Base-by-base conservation (phyloP, 2,329 filamentous ascomycete genomes). In the Penicillium sp. region DNA sequence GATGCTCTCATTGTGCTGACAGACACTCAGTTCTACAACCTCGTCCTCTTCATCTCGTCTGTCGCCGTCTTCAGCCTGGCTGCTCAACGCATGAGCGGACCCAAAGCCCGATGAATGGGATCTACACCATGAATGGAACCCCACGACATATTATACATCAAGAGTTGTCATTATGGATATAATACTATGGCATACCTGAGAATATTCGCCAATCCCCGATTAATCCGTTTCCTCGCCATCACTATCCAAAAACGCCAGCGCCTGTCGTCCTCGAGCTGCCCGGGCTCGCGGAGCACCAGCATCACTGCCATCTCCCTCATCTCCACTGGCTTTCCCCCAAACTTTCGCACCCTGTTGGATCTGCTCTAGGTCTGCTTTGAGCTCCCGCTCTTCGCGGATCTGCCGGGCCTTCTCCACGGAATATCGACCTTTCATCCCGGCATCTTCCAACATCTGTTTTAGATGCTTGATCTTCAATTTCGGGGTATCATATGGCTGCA, bases 11-110 rank as follows among this genome's bases (percentile, higher is more conserved):
- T 24, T 26, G 12, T 40, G 8, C 36, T 40, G 8, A 6, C n/a
- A 7, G 7, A 13, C 12, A 18, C 15, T 13, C 42, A 73, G 94
- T 99, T 99, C 72, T 99, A 99, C 76, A 97, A 99, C 67, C 85
- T 96, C 0, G 91, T 97, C 1, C 79, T 97, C 2, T 99, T 97
- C 77, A 93, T 99, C 80, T 94, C 92, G 20, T 97, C 94, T 0
- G 89, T 99, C 20, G 91, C 93, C 7, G 85, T 96, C 54, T 97
- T 97, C 77, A 96, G 93, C 70, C 78, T 99, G 54, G 86, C 94
- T 55, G 94, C 93, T 23, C 94, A 99, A 68, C 88, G 88, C 61
- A 89, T 97, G 82, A 80, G 79, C 55, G 73, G 73, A 21, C 67
- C 65, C 43, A 75, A 72, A 53, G 52, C 64, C 33, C 73, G 67